These are phyloP conservation scores for Ganoderma meredithae DNA, from an alignment of 1,284 basidiomycete genomes.

Conservation along the genomic window DNA sequence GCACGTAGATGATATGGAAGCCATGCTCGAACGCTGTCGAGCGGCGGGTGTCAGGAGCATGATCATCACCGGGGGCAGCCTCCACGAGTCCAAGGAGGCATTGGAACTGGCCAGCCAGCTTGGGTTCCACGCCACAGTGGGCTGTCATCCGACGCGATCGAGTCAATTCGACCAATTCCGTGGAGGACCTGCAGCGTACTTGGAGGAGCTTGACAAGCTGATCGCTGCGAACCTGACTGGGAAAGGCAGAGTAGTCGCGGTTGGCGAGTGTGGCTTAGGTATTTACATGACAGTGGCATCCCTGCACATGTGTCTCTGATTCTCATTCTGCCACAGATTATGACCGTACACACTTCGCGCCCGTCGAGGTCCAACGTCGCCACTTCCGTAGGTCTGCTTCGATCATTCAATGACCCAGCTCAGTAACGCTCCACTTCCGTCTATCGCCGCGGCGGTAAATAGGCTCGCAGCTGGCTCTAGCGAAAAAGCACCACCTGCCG, in stretches of 20 bases:
- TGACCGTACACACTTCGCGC: conserved; percentile 80
- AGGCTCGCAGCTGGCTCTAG: conserved; percentile 67
- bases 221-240: conserved; percentile 63
- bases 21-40: conserved; percentile 67
- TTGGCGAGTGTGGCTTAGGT: conserved; percentile 92
- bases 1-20: conserved; percentile 68
- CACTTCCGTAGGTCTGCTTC: conserved; percentile 63
- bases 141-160: conserved; percentile 90
- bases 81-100: conserved; percentile 72
- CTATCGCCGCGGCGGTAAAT: neutral
- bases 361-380: conserved; percentile 67
- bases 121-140: conserved; percentile 78
- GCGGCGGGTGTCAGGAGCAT: conserved; percentile 77
- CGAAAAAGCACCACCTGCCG: conserved; percentile 78
- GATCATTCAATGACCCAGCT: neutral
- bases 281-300: neutral
- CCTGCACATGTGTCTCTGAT: conserved; percentile 5
- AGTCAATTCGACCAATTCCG: conserved; percentile 72
- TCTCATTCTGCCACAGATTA: conserved; percentile 66
- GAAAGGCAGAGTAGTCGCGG: conserved; percentile 70
- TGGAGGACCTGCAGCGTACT: conserved; percentile 71
- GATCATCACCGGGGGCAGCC: conserved; percentile 83
- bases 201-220: conserved; percentile 65
- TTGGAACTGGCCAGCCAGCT: conserved; percentile 67
- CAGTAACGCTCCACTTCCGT: neutral